Percentiles rank a stretch among this genome's conserved stretches.
Conservation (phyloP, 768 basidiomycete species). For the Auricularia auricula-judae region DNA sequence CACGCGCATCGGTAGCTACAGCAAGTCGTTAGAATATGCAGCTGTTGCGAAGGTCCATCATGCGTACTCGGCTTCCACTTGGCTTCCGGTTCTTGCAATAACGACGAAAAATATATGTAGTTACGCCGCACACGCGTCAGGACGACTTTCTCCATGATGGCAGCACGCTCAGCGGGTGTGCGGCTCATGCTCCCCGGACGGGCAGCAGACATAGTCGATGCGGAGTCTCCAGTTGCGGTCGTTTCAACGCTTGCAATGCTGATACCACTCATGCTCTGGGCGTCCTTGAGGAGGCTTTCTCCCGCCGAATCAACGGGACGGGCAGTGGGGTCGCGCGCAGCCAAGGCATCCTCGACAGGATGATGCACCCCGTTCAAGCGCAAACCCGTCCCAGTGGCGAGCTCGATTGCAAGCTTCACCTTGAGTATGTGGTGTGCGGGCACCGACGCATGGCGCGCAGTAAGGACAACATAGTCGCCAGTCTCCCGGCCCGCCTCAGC, state of each 20-base stretch:
- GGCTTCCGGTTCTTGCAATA: conserved; percentile 94
- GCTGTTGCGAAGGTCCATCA: conserved; percentile 16
- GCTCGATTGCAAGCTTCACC: conserved; percentile 69
- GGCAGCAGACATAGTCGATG: conserved; percentile 3
- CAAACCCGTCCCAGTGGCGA: conserved; percentile 63
- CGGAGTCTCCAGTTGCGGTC: conserved; percentile 16
- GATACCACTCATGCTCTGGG: conserved; percentile 50
- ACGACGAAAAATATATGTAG: conserved; percentile 96
- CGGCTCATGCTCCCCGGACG: conserved; percentile 7
- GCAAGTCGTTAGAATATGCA: conserved; percentile 2
- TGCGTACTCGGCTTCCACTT: conserved; percentile 81
- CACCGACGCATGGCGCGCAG: conserved; percentile 60
- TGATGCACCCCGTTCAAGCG: conserved; percentile 81
- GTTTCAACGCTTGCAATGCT: conserved; percentile 63
- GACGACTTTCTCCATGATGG: conserved; percentile 72
- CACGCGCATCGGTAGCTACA: conserved; percentile 70
- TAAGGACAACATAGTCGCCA: conserved; percentile 34
- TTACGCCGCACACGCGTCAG: conserved; percentile 76
- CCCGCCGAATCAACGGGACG: conserved; percentile 26
- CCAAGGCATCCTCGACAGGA: conserved; percentile 41
- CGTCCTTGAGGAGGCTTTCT: conserved; percentile 46
- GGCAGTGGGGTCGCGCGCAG: conserved; percentile 60
- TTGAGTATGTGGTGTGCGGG: conserved; percentile 70
- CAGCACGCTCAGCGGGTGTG: conserved; percentile 30
- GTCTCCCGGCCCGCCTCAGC: conserved; percentile 3